Conservation (phyloP, 495 filamentous ascomycete genomes). For the Daldinia childiae region DNA sequence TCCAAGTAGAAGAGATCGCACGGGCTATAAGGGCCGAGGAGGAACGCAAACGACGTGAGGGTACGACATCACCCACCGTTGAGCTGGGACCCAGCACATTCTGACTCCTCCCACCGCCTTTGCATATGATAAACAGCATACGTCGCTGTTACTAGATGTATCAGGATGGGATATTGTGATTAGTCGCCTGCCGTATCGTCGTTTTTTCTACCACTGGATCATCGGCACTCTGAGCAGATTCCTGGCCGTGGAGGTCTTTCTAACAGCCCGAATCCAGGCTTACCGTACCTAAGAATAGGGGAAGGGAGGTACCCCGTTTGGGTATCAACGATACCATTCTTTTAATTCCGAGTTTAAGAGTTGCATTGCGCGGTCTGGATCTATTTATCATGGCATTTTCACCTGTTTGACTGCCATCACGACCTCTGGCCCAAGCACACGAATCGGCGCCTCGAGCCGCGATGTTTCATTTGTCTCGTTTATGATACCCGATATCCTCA, state of each 20-base stretch:
- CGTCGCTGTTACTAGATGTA: background rate
- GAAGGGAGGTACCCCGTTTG: background rate
- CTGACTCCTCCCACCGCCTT: constrained; percentile 3
- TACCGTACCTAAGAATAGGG: background rate
- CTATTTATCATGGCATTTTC: constrained; percentile 9
- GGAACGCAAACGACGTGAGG: constrained; percentile 37
- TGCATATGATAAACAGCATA: background rate
- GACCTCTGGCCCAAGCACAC: constrained; percentile 16
- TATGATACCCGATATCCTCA: constrained; percentile 40
- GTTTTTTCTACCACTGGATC: background rate
- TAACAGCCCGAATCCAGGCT: background rate
- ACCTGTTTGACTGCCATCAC: constrained; percentile 8
- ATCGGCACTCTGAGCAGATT: background rate
- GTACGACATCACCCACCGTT: constrained; percentile 30
- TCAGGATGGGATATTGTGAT: background rate
- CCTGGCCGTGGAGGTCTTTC: background rate
- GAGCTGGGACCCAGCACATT: constrained; percentile 41
- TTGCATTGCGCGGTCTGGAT: constrained; percentile 12
- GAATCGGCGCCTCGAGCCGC: constrained; percentile 17
- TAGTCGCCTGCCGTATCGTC: background rate
- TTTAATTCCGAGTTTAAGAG: background rate
- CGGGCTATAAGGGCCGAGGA: constrained; percentile 40
- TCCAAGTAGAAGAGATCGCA: constrained; percentile 34
- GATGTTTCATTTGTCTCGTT: constrained; percentile 33
- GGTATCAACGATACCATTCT: constrained; percentile 12